Base-by-base conservation (phyloP, 2,329 filamentous ascomycete species). In the Scedosporium dehoogii region DNA sequence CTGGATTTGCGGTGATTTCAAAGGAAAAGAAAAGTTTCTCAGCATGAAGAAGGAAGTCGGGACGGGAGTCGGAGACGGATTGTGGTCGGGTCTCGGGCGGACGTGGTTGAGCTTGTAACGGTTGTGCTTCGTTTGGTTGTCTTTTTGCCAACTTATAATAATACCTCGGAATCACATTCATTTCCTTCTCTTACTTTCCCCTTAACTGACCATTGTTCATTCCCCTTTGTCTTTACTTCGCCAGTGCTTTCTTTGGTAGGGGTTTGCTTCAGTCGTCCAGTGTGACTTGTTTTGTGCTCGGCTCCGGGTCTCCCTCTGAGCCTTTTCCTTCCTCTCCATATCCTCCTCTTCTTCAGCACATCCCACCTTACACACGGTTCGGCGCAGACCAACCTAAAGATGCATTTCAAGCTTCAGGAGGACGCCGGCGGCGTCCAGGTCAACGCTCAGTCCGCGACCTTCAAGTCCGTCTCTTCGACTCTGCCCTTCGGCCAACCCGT, bases 401-500 rank as follows among this genome's bases (percentile, higher is more conserved):
- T 66, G 65, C 65, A 66, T 57, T 59, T 66, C 53, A 64, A 66
- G 46, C 64, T 63, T 4, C 63, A 64, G 25, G 65, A 65, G 51
- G 65, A 60, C 58, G 58, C 61, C 42, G 65, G 65, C 62, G 64
- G 61, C 41, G 60, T 57, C 25, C 58, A 44, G 38, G 55, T 62
- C 3, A 61, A 62, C 27, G 48, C 62, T 27, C 14, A 42, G 29
- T 18, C 46, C n/a, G 23, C 59, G 12, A 59, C 61, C 42, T 38
- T 60, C n/a, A 58, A 59, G 7, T 62, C 61, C 12, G 48, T 63
- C 44, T 83, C 82, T 33, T 80, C 82, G 51, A 81, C 75, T 63
- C 75, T 85, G 23, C 82, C 83, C 18, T 85, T 85, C 60, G 83
- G 83, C 65, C 80, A 84, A 72, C 73, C 75, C 60, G 78, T 85